phyloP scores from a whole-genome alignment of 148 eudicot genomes.

The Nyssa sinensis region DNA sequence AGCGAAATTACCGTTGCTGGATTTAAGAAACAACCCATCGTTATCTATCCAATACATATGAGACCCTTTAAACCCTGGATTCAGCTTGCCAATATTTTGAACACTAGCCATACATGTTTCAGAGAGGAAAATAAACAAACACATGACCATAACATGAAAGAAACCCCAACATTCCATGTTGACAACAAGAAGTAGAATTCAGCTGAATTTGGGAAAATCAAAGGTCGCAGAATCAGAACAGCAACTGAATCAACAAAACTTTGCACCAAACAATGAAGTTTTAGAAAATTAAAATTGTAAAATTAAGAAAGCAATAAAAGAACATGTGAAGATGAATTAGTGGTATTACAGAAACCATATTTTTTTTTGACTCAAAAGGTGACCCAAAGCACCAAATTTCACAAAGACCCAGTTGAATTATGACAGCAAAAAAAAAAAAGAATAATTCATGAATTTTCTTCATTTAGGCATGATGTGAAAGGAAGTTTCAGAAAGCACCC shows the following conservation, averaged over 20 bases:
- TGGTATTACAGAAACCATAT: background rate
- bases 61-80: conserved; percentile 44
- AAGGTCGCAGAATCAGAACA: background rate
- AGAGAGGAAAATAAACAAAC: conserved; percentile 33
- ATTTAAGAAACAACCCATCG: conserved; percentile 60
- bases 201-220: background rate
- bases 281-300: too few relatives aligned
- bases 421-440: background rate
- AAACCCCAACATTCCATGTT: conserved; percentile 52
- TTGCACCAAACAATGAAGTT: too few relatives aligned
- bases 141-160: conserved; percentile 18
- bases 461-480: background rate
- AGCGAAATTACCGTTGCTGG: conserved; percentile 65
- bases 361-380: background rate
- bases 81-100: conserved; percentile 37
- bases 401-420: background rate
- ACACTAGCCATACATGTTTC: conserved; percentile 50
- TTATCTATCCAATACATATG: conserved; percentile 83
- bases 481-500: background rate
- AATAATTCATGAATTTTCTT: background rate
- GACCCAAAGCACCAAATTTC: background rate
- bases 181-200: conserved; percentile 19
- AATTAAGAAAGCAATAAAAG: background rate
- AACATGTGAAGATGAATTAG: background rate
- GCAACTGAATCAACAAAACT: too few relatives aligned